Evolutionary conservation across 129 eudicot genomes (phyloP).

Genomic region (Helianthus tuberosus): DNA sequence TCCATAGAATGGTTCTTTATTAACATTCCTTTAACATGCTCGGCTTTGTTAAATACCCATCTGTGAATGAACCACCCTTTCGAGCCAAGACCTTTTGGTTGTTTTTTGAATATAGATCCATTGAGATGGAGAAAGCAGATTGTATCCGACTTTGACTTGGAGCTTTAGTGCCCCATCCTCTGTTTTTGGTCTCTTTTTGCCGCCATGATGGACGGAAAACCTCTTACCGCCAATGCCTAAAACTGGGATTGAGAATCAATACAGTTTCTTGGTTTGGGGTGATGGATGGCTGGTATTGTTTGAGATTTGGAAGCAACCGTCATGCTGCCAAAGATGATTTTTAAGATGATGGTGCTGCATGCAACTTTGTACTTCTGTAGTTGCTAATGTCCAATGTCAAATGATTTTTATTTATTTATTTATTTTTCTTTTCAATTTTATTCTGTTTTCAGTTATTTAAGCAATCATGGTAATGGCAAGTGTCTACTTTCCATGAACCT

Average conservation of each 20-base stretch:
- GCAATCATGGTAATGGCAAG: not conserved
- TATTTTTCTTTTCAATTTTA: not conserved
- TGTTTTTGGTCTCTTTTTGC: constrained; percentile 12
- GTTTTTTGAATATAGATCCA: constrained; percentile 18
- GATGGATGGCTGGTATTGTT: constrained; percentile 2
- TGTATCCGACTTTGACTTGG: not conserved
- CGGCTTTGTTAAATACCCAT: constrained; percentile 9
- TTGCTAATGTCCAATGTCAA: not conserved
- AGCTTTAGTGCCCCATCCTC: constrained; percentile 20
- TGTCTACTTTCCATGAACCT: not conserved
- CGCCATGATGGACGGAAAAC: constrained; percentile 7
- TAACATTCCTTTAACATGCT: constrained; percentile 9
- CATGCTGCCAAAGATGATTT: constrained; percentile 18
- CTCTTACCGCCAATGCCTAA: constrained; percentile 1
- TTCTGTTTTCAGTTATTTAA: not conserved
- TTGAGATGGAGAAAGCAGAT: constrained; percentile 33
- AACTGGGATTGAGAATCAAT: not conserved
- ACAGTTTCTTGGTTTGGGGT: not conserved
- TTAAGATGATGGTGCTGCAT: constrained; percentile 12
- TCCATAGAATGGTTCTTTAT: constrained; percentile 20
- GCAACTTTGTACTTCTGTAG: constrained; percentile 32
- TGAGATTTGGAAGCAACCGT: constrained; percentile 20
- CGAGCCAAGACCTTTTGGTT: constrained; percentile 14
- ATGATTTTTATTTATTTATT: not conserved
- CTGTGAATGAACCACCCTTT: constrained; percentile 25